These are phyloP conservation scores for Trametes hirsuta DNA, from an alignment of 1,284 basidiomycete genomes.

Conservation along the genomic window DNA sequence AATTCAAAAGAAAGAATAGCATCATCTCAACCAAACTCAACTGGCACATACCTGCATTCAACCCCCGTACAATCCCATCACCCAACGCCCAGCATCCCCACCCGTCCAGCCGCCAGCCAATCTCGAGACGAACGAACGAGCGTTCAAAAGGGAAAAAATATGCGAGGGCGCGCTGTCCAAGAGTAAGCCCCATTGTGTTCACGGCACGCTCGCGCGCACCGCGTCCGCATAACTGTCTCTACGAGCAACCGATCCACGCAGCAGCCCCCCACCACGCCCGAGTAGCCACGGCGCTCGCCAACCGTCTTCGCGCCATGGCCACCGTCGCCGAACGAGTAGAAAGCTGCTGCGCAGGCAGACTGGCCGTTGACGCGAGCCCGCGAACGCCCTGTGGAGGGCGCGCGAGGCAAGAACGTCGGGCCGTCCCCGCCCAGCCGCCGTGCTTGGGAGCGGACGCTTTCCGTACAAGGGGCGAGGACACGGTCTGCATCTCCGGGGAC, in stretches of 20 bases:
- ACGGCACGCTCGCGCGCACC: constrained; percentile 42
- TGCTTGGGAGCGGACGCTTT: constrained; percentile 72
- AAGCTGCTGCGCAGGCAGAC: constrained; percentile 52
- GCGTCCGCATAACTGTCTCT: constrained; percentile 86
- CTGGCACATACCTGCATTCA: neutral
- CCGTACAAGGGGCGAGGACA: constrained; percentile 54
- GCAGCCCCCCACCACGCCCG: constrained; percentile 41
- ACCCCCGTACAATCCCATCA: constrained; percentile 4
- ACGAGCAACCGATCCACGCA: constrained; percentile 73
- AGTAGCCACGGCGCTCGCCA: constrained; percentile 63
- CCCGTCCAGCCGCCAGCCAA: neutral
- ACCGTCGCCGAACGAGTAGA: constrained; percentile 42
- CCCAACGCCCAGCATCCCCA: constrained; percentile 37
- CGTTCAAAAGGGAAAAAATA: constrained; percentile 56
- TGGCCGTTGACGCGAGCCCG: constrained; percentile 48
- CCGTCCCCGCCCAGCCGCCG: constrained; percentile 49
- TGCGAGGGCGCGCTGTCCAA: constrained; percentile 53
- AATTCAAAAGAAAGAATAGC: constrained; percentile 57
- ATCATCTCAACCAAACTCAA: constrained; percentile 18
- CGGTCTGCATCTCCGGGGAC: constrained; percentile 85
- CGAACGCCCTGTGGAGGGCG: constrained; percentile 23
- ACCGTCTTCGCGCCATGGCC: constrained; percentile 62
- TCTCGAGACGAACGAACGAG: constrained; percentile 1
- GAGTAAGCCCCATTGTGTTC: constrained; percentile 92
- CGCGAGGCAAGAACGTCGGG: constrained; percentile 40